phyloP scores from a whole-genome alignment of 768 basidiomycete genomes.

The Tylopilus felleus region DNA sequence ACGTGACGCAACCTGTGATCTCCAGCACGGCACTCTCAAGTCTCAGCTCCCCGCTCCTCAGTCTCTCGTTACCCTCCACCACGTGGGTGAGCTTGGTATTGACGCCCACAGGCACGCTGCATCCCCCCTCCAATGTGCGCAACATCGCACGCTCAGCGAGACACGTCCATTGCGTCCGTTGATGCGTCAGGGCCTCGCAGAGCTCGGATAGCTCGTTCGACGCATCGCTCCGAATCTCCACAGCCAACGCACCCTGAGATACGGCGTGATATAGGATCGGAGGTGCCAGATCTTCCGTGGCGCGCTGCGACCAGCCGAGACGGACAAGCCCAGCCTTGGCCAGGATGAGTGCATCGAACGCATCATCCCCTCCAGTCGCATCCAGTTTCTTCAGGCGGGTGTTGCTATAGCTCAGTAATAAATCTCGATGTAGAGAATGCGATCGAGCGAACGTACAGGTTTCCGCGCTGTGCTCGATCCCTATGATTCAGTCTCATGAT shows the following conservation, averaged over 20 bases:
- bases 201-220: conserved; percentile 52
- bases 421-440: background rate
- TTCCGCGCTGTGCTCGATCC: conserved; percentile 60
- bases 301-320: conserved; percentile 67
- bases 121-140: conserved; percentile 91
- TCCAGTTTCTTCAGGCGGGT: conserved; percentile 93
- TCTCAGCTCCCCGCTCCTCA: conserved; percentile 30
- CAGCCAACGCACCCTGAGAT: conserved; percentile 87
- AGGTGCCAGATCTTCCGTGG: conserved; percentile 68
- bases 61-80: conserved; percentile 30
- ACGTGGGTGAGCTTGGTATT: conserved; percentile 44
- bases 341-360: conserved; percentile 85
- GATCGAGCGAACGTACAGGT: conserved; percentile 56
- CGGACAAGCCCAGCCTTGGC: conserved; percentile 91
- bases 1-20: conserved; percentile 81
- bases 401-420: conserved; percentile 47
- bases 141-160: conserved; percentile 86
- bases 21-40: conserved; percentile 43
- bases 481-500: background rate
- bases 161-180: conserved; percentile 72
- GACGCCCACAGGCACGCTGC: conserved; percentile 94
- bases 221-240: conserved; percentile 79
- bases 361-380: conserved; percentile 55
- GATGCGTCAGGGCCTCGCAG: conserved; percentile 68
- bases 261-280: conserved; percentile 86